A percentile compares a stretch with the other conserved stretches of the same genome.
Evolutionary conservation across 805 yeast species (phyloP).

Genomic region (Lipomyces yamanashiensis): DNA sequence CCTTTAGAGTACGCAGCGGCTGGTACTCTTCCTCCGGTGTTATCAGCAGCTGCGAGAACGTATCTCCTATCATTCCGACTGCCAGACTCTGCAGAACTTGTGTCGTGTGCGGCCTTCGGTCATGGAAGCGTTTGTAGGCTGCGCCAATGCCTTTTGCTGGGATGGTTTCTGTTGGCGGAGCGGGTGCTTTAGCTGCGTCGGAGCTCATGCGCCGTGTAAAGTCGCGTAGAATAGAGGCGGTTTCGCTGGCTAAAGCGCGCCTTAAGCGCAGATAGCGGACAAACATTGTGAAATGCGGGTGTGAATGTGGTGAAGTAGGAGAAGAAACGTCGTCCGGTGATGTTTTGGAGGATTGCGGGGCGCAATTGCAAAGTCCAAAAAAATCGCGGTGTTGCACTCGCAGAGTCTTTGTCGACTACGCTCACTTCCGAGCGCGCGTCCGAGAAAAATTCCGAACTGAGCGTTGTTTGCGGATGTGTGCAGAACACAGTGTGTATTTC

Average conservation of each 20-base stretch:
- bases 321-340: too few species aligned
- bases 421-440: too few species aligned
- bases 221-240: not conserved
- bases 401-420: too few species aligned
- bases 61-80: conserved; percentile 26
- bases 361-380: too few species aligned
- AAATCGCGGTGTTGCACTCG: too few species aligned
- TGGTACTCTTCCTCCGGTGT: conserved; percentile 20
- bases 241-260: conserved; percentile 10
- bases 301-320: not conserved
- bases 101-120: conserved; percentile 30
- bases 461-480: too few species aligned
- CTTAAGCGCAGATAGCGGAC: conserved; percentile 10
- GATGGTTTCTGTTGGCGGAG: not conserved
- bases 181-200: not conserved
- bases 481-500: too few species aligned
- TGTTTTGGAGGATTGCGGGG: too few species aligned
- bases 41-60: conserved; percentile 25
- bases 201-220: conserved; percentile 10
- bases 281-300: conserved; percentile 2
- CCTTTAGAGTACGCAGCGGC: conserved; percentile 27
- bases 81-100: conserved; percentile 27
- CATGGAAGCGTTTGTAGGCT: conserved; percentile 29
- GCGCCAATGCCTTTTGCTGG: conserved; percentile 1
- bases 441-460: too few species aligned